Percentiles rank a stretch among this genome's conserved stretches.
Evolutionary conservation across 495 filamentous ascomycete genomes (phyloP).

Genomic region (Tuber umbilicatum): DNA sequence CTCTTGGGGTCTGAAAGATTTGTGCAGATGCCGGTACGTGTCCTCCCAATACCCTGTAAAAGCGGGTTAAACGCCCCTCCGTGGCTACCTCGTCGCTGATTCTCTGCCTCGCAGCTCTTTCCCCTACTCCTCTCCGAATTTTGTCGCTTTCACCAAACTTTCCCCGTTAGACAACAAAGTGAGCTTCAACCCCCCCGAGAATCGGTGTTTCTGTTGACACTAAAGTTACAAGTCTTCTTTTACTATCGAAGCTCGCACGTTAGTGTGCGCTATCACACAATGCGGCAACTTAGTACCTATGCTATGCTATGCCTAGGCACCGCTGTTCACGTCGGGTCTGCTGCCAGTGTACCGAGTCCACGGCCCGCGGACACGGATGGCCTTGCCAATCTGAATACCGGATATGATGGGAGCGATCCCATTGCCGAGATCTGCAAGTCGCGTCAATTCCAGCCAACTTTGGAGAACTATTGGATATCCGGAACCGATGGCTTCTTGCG

Average conservation of each 20-base stretch:
- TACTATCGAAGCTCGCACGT: background rate
- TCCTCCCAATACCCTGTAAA: background rate
- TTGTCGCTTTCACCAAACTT: too few species aligned
- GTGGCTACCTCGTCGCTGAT: background rate
- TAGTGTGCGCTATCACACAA: background rate
- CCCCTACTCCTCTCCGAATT: background rate
- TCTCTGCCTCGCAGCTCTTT: background rate
- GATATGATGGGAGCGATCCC: background rate
- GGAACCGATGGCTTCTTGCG: slow-evolving; percentile 29
- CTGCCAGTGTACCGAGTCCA: background rate
- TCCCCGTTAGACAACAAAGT: too few species aligned
- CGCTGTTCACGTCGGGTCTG: background rate
- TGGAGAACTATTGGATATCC: slow-evolving; percentile 30
- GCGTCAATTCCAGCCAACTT: slow-evolving; percentile 32
- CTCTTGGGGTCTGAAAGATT: background rate
- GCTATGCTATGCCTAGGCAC: background rate
- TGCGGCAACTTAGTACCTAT: background rate
- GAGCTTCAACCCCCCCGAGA: background rate
- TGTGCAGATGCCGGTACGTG: background rate
- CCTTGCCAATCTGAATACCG: background rate
- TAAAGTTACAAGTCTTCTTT: background rate
- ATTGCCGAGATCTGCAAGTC: slow-evolving; percentile 27
- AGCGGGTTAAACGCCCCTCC: background rate
- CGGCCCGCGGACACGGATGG: background rate
- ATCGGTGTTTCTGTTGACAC: background rate